Conservation (phyloP, 1,139 yeast species). For the Taphrina betulina region DNA sequence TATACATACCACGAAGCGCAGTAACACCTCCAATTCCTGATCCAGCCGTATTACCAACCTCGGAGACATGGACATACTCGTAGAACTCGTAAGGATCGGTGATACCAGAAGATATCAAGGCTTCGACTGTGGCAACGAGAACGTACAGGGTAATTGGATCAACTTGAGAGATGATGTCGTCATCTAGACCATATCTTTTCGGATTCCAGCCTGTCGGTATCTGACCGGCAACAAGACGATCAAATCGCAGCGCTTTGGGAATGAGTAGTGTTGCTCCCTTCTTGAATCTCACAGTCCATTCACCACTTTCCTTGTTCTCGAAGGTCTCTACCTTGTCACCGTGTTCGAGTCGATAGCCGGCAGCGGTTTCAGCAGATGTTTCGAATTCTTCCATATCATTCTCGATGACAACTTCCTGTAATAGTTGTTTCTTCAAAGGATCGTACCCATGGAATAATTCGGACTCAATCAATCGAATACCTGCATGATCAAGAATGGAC, state of each 20-base stretch:
- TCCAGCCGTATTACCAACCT: slow-evolving; percentile 98
- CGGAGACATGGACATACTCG: slow-evolving; percentile 96
- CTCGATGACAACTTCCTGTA: slow-evolving; percentile 94
- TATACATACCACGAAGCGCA: slow-evolving; percentile 97
- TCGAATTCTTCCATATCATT: slow-evolving; percentile 96
- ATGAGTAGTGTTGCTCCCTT: slow-evolving; percentile 89
- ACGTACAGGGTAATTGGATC: slow-evolving; percentile 93
- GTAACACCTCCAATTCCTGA: slow-evolving; percentile 99
- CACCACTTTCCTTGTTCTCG: slow-evolving; percentile 85
- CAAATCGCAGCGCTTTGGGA: slow-evolving; percentile 94
- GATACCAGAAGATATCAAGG: slow-evolving; percentile 87
- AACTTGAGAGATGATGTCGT: slow-evolving; percentile 88
- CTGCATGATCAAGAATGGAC: slow-evolving; percentile 84
- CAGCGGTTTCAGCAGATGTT: slow-evolving; percentile 91
- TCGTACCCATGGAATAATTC: slow-evolving; percentile 91
- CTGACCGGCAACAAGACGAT: slow-evolving; percentile 97
- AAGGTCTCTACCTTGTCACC: slow-evolving; percentile 92
- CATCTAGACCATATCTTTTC: slow-evolving; percentile 87
- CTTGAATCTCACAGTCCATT: slow-evolving; percentile 81
- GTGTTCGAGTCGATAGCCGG: slow-evolving; percentile 88
- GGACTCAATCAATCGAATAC: slow-evolving; percentile 95
- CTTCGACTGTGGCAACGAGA: slow-evolving; percentile 92
- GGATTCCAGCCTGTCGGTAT: slow-evolving; percentile 99
- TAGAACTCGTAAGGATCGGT: slow-evolving; percentile 98
- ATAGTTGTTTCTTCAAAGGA: slow-evolving; percentile 85